A percentile compares a stretch with the other conserved stretches of the same genome.
Evolutionary conservation across 345 rosid genomes (phyloP).

Genomic region (Melaleuca quinquenervia): DNA sequence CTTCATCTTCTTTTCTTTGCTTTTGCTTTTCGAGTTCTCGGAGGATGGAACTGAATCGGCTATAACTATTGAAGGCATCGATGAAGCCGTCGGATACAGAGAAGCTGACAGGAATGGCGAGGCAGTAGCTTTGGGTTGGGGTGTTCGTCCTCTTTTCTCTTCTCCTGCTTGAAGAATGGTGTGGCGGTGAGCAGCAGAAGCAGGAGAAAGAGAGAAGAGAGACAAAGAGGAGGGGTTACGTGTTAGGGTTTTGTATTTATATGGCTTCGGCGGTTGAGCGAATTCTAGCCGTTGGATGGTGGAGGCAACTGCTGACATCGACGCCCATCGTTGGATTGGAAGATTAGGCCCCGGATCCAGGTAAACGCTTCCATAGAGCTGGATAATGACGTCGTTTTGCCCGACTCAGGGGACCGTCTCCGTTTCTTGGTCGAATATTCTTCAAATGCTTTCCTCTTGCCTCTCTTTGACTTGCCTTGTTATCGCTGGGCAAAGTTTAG

Average conservation of each 20-base stretch:
- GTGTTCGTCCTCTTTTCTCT: slow-evolving; percentile 13
- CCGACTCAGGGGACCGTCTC: background rate
- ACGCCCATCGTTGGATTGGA: slow-evolving; percentile 14
- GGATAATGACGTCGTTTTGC: background rate
- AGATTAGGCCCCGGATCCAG: background rate
- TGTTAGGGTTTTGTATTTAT: slow-evolving; percentile 20
- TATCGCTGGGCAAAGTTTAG: background rate
- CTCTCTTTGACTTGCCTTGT: background rate
- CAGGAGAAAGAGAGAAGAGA: slow-evolving; percentile 18
- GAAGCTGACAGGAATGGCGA: background rate
- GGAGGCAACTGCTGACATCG: background rate
- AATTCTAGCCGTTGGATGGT: slow-evolving; percentile 22
- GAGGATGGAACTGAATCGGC: background rate
- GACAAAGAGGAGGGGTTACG: background rate
- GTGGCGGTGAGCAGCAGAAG: slow-evolving; percentile 13
- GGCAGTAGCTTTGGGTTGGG: background rate
- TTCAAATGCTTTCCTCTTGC: background rate
- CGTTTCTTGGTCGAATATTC: background rate
- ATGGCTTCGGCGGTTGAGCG: background rate
- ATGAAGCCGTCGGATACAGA: background rate
- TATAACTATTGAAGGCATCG: slow-evolving; percentile 47
- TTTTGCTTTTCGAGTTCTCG: slow-evolving; percentile 14
- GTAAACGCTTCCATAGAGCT: background rate
- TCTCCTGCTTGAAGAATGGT: slow-evolving; percentile 1
- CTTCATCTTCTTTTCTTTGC: slow-evolving; percentile 62